Evolutionary conservation across 2,329 filamentous ascomycete genomes (phyloP).

Genomic region (Helotiales sp.): DNA sequence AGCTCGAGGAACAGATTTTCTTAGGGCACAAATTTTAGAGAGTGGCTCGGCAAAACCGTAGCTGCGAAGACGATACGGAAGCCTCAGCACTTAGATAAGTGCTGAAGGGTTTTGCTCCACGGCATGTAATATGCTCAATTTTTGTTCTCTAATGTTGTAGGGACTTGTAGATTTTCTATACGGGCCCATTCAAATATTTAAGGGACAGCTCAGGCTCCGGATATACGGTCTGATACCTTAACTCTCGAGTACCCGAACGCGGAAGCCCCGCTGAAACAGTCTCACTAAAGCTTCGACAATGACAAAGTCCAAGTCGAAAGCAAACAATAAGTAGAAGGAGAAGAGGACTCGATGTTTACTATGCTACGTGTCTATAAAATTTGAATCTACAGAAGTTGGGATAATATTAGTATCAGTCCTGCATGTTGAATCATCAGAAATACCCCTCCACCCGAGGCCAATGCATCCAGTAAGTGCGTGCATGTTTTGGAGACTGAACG

Average conservation of each 20-base stretch:
- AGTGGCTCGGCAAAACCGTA: background rate
- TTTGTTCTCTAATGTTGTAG: no score
- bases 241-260: background rate
- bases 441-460: background rate
- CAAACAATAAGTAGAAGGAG: background rate
- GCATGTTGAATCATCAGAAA: background rate
- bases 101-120: no score
- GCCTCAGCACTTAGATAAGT: no score
- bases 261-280: slow-evolving; percentile 2
- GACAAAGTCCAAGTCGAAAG: background rate
- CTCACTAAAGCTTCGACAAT: background rate
- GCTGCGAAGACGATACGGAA: background rate
- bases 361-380: background rate
- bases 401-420: no score
- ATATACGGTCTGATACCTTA: background rate
- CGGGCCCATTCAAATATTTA: no score
- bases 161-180: no score
- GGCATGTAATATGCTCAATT: no score
- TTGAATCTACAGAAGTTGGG: no score
- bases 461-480: background rate
- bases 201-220: slow-evolving; percentile 1
- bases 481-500: no score
- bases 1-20: background rate
- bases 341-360: background rate
- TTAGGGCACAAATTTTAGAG: background rate